Base-by-base conservation (phyloP, 1,284 basidiomycete species). In the Coriolopsis trogii region DNA sequence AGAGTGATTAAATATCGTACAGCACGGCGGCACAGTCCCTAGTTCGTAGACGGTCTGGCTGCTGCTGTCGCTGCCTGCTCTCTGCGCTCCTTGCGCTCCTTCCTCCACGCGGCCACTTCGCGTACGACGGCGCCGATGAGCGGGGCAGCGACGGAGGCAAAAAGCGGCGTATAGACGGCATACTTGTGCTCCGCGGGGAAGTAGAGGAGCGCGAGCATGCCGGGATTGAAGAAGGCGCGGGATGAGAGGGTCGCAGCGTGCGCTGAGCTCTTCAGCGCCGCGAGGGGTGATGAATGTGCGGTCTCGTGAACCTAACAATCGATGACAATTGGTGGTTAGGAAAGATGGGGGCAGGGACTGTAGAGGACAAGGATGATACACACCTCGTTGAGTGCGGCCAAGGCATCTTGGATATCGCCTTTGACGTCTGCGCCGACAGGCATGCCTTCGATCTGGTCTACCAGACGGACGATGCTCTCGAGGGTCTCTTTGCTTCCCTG, bases 121-220 rank as follows among this genome's bases (percentile, higher is more conserved):
- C 84, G 81, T 21, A 93, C 55, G 3, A 87, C 76, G 0, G 91
- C 85, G 1, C 91, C 84, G 5, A 93, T 49, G 42, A 98, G 71
- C 4, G 94, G 93, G 18, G 96, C 88, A 4, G 90, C 77, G 23
- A 93, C 80, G 45, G 92, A 94, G 3, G 91, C 94, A 66, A 98
- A 96, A 18, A 98, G 72, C 0, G 95, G 95, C 0, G 91, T 89
- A 68, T 97, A 97, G 4, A 98, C 91, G 1, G 94, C 94, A 67
- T 94, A 93, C 67, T 91, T 96, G 75, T 97, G 95, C 66, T 97
- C 94, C 23, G 92, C 87, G 21, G 95, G 95, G 71, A 99, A 99
- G 70, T 99, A 99, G 21, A 99, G 78, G 64, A 98, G 71, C 6
- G 91, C 95, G 61, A 99, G 75, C 95, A 99, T 98, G 29, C 87